Base-by-base conservation (phyloP, 768 basidiomycete species). In the Sutorius australiensis region DNA sequence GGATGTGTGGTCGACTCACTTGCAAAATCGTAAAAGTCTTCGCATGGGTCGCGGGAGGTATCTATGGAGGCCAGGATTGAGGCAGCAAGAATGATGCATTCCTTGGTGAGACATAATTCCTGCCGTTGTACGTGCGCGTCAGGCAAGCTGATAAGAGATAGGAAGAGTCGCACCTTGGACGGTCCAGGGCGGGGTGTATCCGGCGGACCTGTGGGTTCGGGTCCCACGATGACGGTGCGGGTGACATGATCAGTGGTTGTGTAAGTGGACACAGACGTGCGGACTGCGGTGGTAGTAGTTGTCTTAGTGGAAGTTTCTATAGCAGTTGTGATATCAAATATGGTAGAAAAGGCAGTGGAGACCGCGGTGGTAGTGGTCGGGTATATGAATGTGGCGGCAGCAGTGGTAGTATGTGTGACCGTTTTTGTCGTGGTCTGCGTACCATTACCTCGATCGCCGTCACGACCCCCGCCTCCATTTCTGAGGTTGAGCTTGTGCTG, bases 1-100 rank as follows among this genome's bases (percentile, higher is more conserved):
- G 21, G 36, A 39, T 19, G 45, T 17, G 48, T 32, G 31, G 48
- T 33, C 12, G 9, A 84, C 91, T 62, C 63, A 95, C 93, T 95
- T 10, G 94, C 84, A 72, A 85, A 98, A 57, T 87, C 81, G 65
- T 94, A 98, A 68, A 98, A 97, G 70, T 93, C 87, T 60, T 98
- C 90, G 70, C 97, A 99, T 0, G 97, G 97, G 65, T 98, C 93
- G 59, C 87, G 79, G 9, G 83, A 75, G 10, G 79, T 79, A 65
- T 99, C 95, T 19, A 98, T 70, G 1, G 83, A 83, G 17, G 85
- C 81, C 13, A 98, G 72, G 53, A 99, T 88, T 0, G 84, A 79
- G 1, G 92, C 89, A 10, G 95, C 86, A 12, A 95, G 77, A 32
- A 83, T 72, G 46, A 98, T 85, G 66, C 97, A 99, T 56, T 86